phyloP scores from a whole-genome alignment of 257 asterid genomes.

The Cordia subcordata region DNA sequence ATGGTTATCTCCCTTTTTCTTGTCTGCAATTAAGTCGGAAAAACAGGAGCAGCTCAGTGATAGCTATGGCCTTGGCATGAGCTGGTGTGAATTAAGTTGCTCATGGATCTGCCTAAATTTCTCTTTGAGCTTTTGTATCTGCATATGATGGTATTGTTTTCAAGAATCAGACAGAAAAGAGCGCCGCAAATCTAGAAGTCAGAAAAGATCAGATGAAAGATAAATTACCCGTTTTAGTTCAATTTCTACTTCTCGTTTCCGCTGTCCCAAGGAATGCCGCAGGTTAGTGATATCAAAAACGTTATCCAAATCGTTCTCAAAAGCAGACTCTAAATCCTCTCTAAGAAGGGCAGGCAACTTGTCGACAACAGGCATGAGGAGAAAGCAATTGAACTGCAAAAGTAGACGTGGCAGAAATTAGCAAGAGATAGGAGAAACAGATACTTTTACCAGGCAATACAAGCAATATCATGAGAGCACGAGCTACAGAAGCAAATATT shows the following conservation, averaged over 20 bases:
- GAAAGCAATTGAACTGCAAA: constrained; percentile 93
- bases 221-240: constrained; percentile 75
- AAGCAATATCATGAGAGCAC: no score
- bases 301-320: constrained; percentile 66
- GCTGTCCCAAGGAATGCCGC: constrained; percentile 67
- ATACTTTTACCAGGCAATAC: neutral
- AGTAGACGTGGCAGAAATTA: constrained; percentile 14
- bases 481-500: no score
- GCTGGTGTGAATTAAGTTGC: constrained; percentile 53
- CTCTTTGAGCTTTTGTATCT: constrained; percentile 80
- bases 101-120: constrained; percentile 74
- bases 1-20: neutral
- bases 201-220: constrained; percentile 8
- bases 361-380: constrained; percentile 95
- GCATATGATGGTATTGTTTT: constrained; percentile 22
- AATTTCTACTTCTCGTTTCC: constrained; percentile 70
- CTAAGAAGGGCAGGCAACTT: constrained; percentile 90
- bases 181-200: neutral
- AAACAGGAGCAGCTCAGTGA: neutral
- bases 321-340: constrained; percentile 80
- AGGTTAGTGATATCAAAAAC: constrained; percentile 75
- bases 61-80: constrained; percentile 6
- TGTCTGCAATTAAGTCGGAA: neutral
- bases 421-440: neutral
- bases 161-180: constrained; percentile 8